These are phyloP conservation scores for Calocybe cyanea DNA, from an alignment of 768 basidiomycete species.

Conservation along the genomic window DNA sequence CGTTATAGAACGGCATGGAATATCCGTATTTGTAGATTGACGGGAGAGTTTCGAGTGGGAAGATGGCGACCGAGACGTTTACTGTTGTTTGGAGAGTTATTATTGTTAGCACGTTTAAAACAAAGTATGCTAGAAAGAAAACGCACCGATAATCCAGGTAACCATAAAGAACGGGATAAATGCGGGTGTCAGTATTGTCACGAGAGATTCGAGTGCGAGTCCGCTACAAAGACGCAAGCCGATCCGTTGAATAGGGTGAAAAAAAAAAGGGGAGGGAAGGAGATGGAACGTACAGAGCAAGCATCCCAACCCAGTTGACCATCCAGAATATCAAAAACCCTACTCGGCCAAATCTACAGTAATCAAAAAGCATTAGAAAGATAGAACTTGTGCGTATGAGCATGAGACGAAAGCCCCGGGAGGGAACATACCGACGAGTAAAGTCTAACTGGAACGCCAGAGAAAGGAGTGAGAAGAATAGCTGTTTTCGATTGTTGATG, in stretches of 20 bases:
- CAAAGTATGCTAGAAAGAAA: background rate
- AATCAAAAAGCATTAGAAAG: background rate
- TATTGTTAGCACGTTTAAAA: no score
- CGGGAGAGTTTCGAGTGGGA: slow-evolving; percentile 59
- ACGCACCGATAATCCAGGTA: slow-evolving; percentile 62
- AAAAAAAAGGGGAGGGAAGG: slow-evolving; percentile 9
- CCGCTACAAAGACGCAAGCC: no score
- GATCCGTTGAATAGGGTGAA: background rate
- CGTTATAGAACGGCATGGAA: slow-evolving; percentile 69
- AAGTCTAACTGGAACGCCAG: slow-evolving; percentile 61
- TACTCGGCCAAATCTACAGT: slow-evolving; percentile 37
- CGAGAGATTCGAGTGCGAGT: slow-evolving; percentile 57
- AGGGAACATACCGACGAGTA: slow-evolving; percentile 35
- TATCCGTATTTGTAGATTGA: slow-evolving; percentile 62
- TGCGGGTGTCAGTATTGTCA: slow-evolving; percentile 53
- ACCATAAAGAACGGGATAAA: slow-evolving; percentile 66
- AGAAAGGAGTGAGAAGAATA: slow-evolving; percentile 60
- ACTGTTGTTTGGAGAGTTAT: slow-evolving; percentile 24
- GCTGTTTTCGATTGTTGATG: slow-evolving; percentile 31
- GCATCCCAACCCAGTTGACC: slow-evolving; percentile 63
- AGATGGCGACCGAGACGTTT: slow-evolving; percentile 58
- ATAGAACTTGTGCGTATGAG: background rate
- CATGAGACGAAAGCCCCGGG: background rate
- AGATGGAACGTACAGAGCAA: slow-evolving; percentile 41
- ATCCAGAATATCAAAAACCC: slow-evolving; percentile 74